Conservation (phyloP, 2,329 filamentous ascomycete genomes). For the Xylaria sp. region DNA sequence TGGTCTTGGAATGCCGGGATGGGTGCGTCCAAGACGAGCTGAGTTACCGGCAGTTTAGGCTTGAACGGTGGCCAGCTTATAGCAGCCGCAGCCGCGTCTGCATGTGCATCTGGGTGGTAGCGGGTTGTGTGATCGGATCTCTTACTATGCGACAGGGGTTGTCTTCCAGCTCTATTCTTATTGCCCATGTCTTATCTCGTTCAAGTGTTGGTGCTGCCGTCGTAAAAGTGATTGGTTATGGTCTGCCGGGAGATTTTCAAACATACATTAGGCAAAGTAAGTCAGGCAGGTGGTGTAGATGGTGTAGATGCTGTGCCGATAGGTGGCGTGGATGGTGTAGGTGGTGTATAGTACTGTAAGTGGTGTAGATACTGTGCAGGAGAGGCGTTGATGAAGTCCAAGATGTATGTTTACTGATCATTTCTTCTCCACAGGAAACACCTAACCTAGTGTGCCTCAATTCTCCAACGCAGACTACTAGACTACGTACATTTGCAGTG, state of each 20-base stretch:
- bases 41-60: conserved; percentile 73
- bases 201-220: neutral
- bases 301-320: no score
- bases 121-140: conserved; percentile 39
- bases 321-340: no score
- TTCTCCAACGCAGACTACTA: no score
- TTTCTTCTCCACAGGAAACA: neutral
- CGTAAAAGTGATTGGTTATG: neutral
- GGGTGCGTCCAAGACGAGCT: conserved; percentile 70
- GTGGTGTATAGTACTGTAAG: no score
- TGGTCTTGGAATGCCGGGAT: conserved; percentile 62
- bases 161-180: conserved; percentile 26
- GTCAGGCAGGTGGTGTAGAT: no score
- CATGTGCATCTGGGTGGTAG: conserved; percentile 32
- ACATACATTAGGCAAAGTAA: conserved; percentile 1
- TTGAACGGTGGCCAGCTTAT: conserved; percentile 77
- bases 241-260: neutral
- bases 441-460: neutral
- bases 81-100: conserved; percentile 50
- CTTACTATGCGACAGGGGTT: conserved; percentile 16
- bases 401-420: neutral
- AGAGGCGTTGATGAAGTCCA: neutral
- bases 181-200: conserved; percentile 26
- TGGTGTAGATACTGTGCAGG: neutral
- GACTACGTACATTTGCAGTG: no score